phyloP scores from a whole-genome alignment of 148 eudicot genomes.

The Diospyros lotus region DNA sequence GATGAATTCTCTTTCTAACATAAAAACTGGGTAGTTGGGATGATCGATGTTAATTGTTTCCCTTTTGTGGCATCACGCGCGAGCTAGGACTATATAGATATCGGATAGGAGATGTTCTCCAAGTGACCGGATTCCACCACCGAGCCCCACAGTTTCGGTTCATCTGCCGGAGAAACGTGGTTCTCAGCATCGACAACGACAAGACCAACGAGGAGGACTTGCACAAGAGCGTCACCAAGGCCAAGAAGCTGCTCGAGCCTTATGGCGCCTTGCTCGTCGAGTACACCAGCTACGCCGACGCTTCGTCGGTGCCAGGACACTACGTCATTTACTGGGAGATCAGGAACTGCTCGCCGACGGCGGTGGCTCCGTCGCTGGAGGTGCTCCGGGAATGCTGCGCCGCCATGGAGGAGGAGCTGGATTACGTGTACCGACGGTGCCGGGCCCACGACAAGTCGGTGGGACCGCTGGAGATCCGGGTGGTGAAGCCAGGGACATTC shows the following conservation, averaged over 20 bases:
- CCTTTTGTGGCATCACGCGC: background rate
- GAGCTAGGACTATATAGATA: conserved; percentile 57
- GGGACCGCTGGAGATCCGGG: conserved; percentile 69
- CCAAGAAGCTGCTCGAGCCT: conserved; percentile 50
- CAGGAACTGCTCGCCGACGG: background rate
- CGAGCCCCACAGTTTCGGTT: conserved; percentile 70
- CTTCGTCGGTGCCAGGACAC: conserved; percentile 71
- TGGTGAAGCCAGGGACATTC: conserved; percentile 61
- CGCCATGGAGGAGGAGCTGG: conserved; percentile 58
- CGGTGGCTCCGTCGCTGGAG: background rate
- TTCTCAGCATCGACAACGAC: conserved; percentile 72
- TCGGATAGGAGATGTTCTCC: conserved; percentile 74
- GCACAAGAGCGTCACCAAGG: conserved; percentile 57
- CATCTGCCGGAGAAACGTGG: conserved; percentile 69
- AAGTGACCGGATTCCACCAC: conserved; percentile 71
- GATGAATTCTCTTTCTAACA: background rate
- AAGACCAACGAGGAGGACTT: conserved; percentile 74
- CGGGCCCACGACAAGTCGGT: conserved; percentile 54
- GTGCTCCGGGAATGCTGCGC: conserved; percentile 61
- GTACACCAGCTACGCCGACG: conserved; percentile 67
- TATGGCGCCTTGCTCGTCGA: conserved; percentile 47
- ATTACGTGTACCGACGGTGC: conserved; percentile 55
- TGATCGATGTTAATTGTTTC: background rate
- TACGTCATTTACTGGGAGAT: conserved; percentile 78
- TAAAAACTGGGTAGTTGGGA: background rate